These are phyloP conservation scores for Cylindrodendrum hubeiense DNA, from an alignment of 2,329 filamentous ascomycete species.

Conservation along the genomic window DNA sequence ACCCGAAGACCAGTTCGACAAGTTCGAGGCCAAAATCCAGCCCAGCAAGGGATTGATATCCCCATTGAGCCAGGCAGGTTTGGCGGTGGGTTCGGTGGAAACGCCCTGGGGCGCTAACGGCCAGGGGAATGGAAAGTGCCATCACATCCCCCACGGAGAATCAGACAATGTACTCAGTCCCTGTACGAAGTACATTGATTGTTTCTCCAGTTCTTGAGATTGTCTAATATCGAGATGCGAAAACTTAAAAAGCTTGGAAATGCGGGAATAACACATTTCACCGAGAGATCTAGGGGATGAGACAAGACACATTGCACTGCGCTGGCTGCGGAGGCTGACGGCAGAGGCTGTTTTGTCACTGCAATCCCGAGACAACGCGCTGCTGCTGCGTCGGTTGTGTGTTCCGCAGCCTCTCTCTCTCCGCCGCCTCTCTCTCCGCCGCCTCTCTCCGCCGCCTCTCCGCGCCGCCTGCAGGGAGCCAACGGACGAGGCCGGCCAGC, in stretches of 20 bases:
- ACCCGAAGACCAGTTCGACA: background rate
- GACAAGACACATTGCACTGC: background rate
- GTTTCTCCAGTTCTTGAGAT: background rate
- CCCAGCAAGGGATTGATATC: conserved; percentile 34
- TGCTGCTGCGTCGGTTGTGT: background rate
- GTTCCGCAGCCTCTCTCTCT: background rate
- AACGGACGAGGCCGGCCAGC: background rate
- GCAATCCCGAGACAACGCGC: conserved; percentile 24
- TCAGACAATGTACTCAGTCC: background rate
- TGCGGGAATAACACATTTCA: conserved; percentile 2
- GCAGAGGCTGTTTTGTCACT: conserved; percentile 24
- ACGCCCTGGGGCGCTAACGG: conserved; percentile 30
- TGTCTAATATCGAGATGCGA: background rate
- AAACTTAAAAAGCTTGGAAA: background rate
- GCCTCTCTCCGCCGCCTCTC: background rate
- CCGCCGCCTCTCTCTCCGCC: background rate
- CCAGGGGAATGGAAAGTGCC: conserved; percentile 30
- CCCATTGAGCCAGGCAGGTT: conserved; percentile 31
- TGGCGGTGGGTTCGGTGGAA: conserved; percentile 24
- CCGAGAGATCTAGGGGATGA: conserved; percentile 2
- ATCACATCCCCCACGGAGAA: conserved; percentile 16
- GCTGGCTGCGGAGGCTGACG: conserved; percentile 15
- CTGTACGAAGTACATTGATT: background rate
- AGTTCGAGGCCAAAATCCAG: conserved; percentile 31
- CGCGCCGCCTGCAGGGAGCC: background rate